A percentile compares a stretch with the other conserved stretches of the same genome.
These are phyloP conservation scores for Puccinia sorghi DNA, from an alignment of 1,284 basidiomycete species.

Conservation along the genomic window DNA sequence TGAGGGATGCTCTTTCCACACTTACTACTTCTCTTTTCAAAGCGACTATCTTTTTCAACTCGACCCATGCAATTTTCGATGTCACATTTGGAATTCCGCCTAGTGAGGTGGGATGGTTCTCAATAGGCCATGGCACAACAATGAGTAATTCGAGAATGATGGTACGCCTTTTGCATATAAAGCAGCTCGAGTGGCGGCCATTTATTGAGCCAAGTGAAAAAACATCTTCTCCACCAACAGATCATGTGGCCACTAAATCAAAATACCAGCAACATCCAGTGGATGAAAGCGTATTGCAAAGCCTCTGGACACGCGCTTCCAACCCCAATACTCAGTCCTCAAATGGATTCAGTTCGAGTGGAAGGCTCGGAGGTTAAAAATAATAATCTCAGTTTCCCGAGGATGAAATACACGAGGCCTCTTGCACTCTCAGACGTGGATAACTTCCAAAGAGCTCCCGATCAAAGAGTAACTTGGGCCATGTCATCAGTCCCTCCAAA, in stretches of 20 bases:
- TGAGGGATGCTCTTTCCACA: conserved; percentile 1
- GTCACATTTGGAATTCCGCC: conserved; percentile 11
- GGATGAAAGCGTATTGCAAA: conserved; percentile 41
- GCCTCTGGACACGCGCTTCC: conserved; percentile 42
- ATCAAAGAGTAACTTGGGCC: conserved; percentile 37
- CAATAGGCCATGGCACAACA: conserved; percentile 43
- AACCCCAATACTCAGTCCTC: conserved; percentile 23
- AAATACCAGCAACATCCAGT: not conserved
- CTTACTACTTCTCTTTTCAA: conserved; percentile 28
- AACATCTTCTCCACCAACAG: not conserved
- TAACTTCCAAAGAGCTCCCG: conserved; percentile 12
- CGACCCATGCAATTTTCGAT: conserved; percentile 39
- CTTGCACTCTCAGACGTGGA: conserved; percentile 27
- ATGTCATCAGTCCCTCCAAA: conserved; percentile 31
- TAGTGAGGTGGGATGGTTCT: conserved; percentile 38
- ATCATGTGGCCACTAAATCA: conserved; percentile 35
- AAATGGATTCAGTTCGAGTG: conserved; percentile 15
- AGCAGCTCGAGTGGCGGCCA: not conserved
- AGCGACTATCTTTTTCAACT: conserved; percentile 29
- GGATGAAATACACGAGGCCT: conserved; percentile 26
- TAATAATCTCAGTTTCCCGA: not conserved
- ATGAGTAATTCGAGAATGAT: conserved; percentile 50
- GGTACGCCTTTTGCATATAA: conserved; percentile 11
- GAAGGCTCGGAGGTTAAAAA: conserved; percentile 8
- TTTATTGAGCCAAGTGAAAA: not conserved